Evolutionary conservation across 768 basidiomycete species (phyloP), one percentile per base, ranked within the genome.

Genomic region (Fibroporia radiculosa): DNA sequence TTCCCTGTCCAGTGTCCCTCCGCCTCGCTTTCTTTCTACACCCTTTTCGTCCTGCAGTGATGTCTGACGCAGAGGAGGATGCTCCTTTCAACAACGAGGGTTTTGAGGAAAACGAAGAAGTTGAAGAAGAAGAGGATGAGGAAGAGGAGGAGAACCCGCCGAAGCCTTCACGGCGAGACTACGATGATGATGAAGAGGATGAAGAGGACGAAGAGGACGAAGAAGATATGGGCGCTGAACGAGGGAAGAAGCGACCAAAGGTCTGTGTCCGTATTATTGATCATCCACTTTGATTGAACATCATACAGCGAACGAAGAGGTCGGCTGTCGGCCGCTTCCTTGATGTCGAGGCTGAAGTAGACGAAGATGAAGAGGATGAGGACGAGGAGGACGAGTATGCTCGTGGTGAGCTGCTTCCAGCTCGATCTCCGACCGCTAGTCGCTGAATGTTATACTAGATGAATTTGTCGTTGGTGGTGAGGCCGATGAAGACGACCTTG

Each of bases 321-420:
- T 66, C 67, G 43, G 69, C 73, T 14, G 74, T 78, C 20, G 86
- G 79, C 60, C 82, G 83, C 52, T 99, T 93, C 82, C 71, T 98
- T 54, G 96, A 98, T 78, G 75, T 93, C 45, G 91, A 95, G 67
- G 93, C 92, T 44, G 91, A 92, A 61, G 93, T 95, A 16, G 92
- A 92, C 54, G 93, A 96, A 24, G 96, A 98, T 16, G 96, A 97
- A 3, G 95, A 96, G 27, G 96, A 97, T 20, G 85, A 86, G 2
- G 92, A 95, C 16, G 90, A 83, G 5, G 87, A 87, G 3, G 85
- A 86, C 16, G 88, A 89, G 43, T 76, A 73, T 47, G 84, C 71
- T 1, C 54, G 54, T 51, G 66, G 66, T 66, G 10, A 66, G 69
- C 53, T 14, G 58, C 31, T 40, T 33, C 23, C 19, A 28, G n/a